Evolutionary conservation across 1,139 yeast genomes (phyloP).

Genomic region (Blastobotrys aristatus): DNA sequence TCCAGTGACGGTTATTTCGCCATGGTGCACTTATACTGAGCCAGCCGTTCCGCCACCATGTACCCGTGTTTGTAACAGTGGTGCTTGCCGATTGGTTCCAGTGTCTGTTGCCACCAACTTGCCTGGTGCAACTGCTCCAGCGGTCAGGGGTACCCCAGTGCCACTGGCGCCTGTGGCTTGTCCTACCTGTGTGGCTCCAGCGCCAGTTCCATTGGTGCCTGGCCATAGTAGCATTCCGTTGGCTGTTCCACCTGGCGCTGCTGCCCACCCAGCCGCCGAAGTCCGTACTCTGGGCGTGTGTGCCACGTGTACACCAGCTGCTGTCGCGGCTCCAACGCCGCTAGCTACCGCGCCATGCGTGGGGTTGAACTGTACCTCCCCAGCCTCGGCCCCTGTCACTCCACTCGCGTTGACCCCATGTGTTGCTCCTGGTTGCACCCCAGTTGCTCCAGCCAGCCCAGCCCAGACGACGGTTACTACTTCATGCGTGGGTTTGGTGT

Average conservation of each 20-base stretch:
- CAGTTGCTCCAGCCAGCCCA: background rate
- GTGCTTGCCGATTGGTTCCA: slow-evolving; percentile 5
- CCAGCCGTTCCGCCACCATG: slow-evolving; percentile 12
- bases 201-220: slow-evolving; percentile 8
- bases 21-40: slow-evolving; percentile 14
- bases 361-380: too few species aligned
- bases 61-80: slow-evolving; percentile 5
- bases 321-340: background rate
- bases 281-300: background rate
- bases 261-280: background rate
- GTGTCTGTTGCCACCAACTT: slow-evolving; percentile 5
- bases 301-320: background rate
- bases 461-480: background rate
- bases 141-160: background rate
- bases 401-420: slow-evolving; percentile 1
- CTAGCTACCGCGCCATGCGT: too few species aligned
- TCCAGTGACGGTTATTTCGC: slow-evolving; percentile 14
- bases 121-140: background rate
- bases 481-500: background rate
- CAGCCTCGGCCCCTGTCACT: too few species aligned
- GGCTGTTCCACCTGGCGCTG: slow-evolving; percentile 3
- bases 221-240: slow-evolving; percentile 5
- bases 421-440: background rate
- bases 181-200: slow-evolving; percentile 4
- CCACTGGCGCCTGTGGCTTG: slow-evolving; percentile 2